A percentile compares a stretch with the other conserved stretches of the same genome.
Evolutionary conservation across 257 asterid species (phyloP).

Genomic region (Ocimum tenuiflorum): DNA sequence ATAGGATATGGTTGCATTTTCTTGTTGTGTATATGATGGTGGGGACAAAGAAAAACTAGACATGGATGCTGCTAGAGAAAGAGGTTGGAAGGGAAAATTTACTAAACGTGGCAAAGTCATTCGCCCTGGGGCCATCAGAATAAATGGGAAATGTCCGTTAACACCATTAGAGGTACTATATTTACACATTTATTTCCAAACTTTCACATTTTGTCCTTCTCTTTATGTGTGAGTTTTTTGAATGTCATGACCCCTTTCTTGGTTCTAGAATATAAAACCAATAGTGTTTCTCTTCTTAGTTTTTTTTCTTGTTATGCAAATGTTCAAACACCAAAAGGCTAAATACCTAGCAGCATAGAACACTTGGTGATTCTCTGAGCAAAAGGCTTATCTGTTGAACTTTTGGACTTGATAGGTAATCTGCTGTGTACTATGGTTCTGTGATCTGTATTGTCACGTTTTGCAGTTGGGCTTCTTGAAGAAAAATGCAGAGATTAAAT

Average conservation of each 20-base stretch:
- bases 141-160: constrained; percentile 90
- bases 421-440: background rate
- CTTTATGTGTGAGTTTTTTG: background rate
- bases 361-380: background rate
- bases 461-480: background rate
- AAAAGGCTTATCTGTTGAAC: background rate
- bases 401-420: background rate
- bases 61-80: constrained; percentile 99
- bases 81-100: constrained; percentile 98
- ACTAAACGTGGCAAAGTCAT: constrained; percentile 85
- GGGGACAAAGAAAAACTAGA: constrained; percentile 70
- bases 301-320: background rate
- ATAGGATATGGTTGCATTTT: constrained; percentile 99
- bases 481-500: background rate
- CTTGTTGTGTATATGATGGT: constrained; percentile 96
- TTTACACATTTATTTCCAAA: background rate
- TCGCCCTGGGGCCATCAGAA: constrained; percentile 78
- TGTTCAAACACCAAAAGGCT: background rate
- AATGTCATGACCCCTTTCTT: background rate
- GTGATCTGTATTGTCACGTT: background rate
- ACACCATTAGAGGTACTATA: constrained; percentile 86
- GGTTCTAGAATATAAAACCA: background rate
- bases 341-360: background rate
- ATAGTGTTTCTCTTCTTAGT: background rate
- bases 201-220: background rate